Conservation (phyloP, 2,329 filamentous ascomycete species). For the Xylaria multiplex region DNA sequence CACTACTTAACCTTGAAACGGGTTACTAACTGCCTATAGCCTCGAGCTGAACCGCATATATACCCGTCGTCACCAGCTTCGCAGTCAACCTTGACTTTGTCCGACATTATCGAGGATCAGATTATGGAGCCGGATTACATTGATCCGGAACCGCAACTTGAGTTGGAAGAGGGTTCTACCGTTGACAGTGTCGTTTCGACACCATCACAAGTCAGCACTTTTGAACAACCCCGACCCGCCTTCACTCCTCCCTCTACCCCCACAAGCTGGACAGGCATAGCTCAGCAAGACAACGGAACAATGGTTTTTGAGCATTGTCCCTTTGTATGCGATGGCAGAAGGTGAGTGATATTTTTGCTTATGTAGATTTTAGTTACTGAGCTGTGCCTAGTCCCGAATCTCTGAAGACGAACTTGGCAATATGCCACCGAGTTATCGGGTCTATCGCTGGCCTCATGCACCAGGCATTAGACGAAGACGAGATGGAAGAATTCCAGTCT, state of each 20-base stretch:
- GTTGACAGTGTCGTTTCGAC: conserved; percentile 20
- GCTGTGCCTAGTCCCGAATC: conserved; percentile 23
- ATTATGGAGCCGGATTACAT: conserved; percentile 14
- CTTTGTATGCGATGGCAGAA: conserved; percentile 32
- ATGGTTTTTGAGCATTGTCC: conserved; percentile 34
- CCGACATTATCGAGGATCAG: conserved; percentile 29
- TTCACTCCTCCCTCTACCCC: conserved; percentile 43
- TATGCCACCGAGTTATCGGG: conserved; percentile 18
- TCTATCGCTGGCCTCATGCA: conserved; percentile 29
- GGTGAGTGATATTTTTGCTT: conserved; percentile 23
- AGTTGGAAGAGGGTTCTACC: conserved; percentile 9
- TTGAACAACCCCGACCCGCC: conserved; percentile 32
- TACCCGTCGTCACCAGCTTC: conserved; percentile 28
- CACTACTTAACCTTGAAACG: neutral
- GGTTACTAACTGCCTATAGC: conserved; percentile 34
- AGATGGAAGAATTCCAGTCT: conserved; percentile 11
- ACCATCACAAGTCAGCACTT: conserved; percentile 10
- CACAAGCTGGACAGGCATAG: conserved; percentile 22
- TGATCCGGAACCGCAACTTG: conserved; percentile 22
- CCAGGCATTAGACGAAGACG: conserved; percentile 17
- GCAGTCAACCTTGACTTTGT: conserved; percentile 19
- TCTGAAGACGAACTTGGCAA: conserved; percentile 21
- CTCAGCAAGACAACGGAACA: conserved; percentile 22
- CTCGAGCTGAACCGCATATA: conserved; percentile 2
- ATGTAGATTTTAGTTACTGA: conserved; percentile 15